Percentiles rank a stretch among this genome's conserved stretches.
Conservation (phyloP, 768 basidiomycete genomes). For the Lactarius akahatsu region DNA sequence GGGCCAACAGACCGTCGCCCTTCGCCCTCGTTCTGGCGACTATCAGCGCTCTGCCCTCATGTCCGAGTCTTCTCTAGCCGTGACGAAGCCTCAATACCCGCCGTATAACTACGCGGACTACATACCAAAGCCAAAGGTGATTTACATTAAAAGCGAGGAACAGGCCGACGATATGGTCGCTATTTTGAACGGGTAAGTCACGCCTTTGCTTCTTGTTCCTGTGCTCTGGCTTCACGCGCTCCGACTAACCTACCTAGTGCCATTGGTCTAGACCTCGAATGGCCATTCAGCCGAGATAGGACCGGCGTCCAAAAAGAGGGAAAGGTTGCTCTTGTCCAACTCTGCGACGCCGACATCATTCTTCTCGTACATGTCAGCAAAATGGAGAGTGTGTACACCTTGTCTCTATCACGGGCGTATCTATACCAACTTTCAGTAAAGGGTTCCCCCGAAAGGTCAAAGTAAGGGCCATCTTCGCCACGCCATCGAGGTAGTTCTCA, state of each 20-base stretch:
- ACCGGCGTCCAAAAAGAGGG: conserved; percentile 33
- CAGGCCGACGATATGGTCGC: conserved; percentile 44
- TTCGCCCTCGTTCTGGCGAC: background rate
- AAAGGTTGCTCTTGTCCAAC: conserved; percentile 46
- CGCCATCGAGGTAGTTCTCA: background rate
- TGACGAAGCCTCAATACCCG: conserved; percentile 28
- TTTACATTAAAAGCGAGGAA: conserved; percentile 43
- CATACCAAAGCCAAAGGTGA: conserved; percentile 36
- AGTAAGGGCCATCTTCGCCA: conserved; percentile 32
- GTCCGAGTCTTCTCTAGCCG: background rate
- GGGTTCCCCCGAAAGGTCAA: conserved; percentile 47
- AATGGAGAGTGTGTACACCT: conserved; percentile 43
- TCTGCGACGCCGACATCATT: conserved; percentile 45
- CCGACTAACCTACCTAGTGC: conserved; percentile 37
- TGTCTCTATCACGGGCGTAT: background rate
- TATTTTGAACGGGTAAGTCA: conserved; percentile 39
- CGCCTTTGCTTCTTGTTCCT: background rate
- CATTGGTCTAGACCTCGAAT: conserved; percentile 54
- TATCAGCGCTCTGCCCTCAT: background rate
- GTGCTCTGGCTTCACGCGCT: background rate
- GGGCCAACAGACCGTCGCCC: background rate
- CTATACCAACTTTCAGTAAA: conserved; percentile 27
- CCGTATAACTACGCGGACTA: conserved; percentile 43
- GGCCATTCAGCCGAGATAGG: conserved; percentile 41
- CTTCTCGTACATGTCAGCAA: conserved; percentile 48